Evolutionary conservation across 2,329 filamentous ascomycete species (phyloP), one percentile per base, ranked within the genome.

Genomic region (Diaporthe aspalathi): DNA sequence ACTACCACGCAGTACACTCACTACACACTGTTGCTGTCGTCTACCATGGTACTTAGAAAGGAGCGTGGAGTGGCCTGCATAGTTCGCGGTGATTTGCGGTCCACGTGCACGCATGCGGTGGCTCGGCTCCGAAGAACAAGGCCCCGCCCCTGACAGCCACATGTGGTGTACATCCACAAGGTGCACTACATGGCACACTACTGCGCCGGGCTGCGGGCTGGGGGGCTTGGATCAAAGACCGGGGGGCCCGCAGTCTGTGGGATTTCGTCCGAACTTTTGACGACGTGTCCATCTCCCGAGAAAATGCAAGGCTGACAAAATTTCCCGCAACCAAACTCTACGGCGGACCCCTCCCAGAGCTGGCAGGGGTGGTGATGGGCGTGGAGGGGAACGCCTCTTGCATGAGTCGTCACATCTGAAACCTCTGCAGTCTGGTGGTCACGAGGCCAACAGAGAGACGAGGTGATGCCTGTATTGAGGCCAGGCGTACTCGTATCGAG

Each of bases 261-360:
- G 67, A 50, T 50, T 50, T 57, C 67, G 56, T 68, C 67, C 53
- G 53, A 68, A 60, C 67, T 68, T n/a, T 68, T 50, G 14, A 68
- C 29, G 53, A 52, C 40, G 43, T 65, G 60, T 45, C 53, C 53
- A 60, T 60, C 40, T 60, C 53, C 53, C 67, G 53, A 57, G 29
- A 35, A 49, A 68, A 38, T 60, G 35, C 63, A 67, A 29, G 43
- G 67, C 53, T 60, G 54, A 60, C 43, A 49, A 45, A 50, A 65
- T 65, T 65, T 65, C 60, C 60, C 60, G 60, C 60, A 65, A 24
- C 57, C 57, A 27, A 63, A 63, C 57, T 49, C 43, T 63, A 63
- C 57, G 27, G n/a, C 29, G 60, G 57, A 27, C 45, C 45, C 43
- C 27, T 49, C 43, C 43, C 29, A 50, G 35, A 38, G 12, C 35